Base-by-base conservation (phyloP, 768 basidiomycete species). In the Pleurotus cornucopiae region DNA sequence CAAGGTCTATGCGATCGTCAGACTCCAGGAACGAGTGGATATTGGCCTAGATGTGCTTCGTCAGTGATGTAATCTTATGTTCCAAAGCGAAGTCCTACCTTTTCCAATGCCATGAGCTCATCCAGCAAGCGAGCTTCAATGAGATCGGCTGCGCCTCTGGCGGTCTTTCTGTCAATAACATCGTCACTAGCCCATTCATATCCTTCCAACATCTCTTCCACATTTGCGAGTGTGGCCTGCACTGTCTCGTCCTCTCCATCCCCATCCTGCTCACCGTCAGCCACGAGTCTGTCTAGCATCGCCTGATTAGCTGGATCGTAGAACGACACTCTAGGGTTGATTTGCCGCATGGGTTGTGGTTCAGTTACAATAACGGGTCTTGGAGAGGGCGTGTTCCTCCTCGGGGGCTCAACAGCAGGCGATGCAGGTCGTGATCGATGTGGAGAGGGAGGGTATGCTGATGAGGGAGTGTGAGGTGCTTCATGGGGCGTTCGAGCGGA, bases 151-250 rank as follows among this genome's bases (percentile, higher is more conserved):
- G 90, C 85, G 9, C 88, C 88, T 63, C 81, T 78, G 14, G 78
- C 76, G 53, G 82, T 79, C 64, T 82, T 85, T 61, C 84, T 74
- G 12, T 80, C 82, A 44, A 88, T 75, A n/a, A 87, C 75, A 66
- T 87, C 86, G 55, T 88, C 89, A 58, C 85, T 88, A 3, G 91
- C 87, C 94, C 94, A 98, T 69, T 98, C 97, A 64, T 97, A 97
- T 0, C 97, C 95, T 64, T 99, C 97, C 21, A 99, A 78, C 93
- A 99, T 95, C 68, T 99, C 97, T 67, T 99, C 97, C 2, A 99
- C 94, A 69, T 85, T 97, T 4, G 88, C 76, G 72, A 99, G 79
- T 3, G 91, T 92, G 6, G 87, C 90, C 60, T 91, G 87, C 9
- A 83, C 79, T 55, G 81, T 84, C 62, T 91, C 90, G 53, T 88